Evolutionary conservation across 495 filamentous ascomycete species (phyloP), one percentile per base, ranked within the genome.

Genomic region (Aspergillus wentii): DNA sequence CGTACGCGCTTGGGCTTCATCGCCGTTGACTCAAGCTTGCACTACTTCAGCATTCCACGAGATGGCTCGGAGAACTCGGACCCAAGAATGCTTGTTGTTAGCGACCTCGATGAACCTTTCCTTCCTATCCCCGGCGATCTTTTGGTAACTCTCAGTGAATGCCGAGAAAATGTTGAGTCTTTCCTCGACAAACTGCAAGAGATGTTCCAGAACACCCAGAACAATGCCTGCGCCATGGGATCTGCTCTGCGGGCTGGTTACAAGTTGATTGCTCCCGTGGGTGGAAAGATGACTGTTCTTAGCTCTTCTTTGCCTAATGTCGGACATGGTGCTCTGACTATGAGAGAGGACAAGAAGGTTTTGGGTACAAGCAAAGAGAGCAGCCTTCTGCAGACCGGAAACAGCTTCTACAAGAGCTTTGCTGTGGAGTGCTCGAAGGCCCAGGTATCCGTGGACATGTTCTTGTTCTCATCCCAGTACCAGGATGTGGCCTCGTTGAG

Each of bases 381-480:
- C 48, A 69, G 70, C 37, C 72, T 98, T 20, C 69, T 98, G 33
- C 91, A 96, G 56, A 97, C 94, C 0, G 86, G 76, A 9, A 94
- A 84, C 66, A 84, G 85, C 46, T 98, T 98, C 62, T 98, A 98
- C 76, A 98, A 98, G 71, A 94, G 87, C 55, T 98, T 98, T 58
- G 92, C 92, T 2, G 94, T 98, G 5, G 92, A 98, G 56, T 98
- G 92, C 60, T 96, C 91, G 30, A 98, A 98, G 66, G 90, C 90
- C 43, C 92, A 98, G 58, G 91, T 98, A 7, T 97, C 91, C 0
- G 86, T 97, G 52, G 92, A 98, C 62, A 98, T 98, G 92, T 98
- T 98, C 70, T 74, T 98, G 30, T 98, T 98, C 72, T 91, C 88
- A 3, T 89, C 88, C 8, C 85, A 90, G 51, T 98, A 98, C 59